Evolutionary conservation across 1,284 basidiomycete species (phyloP).

Genomic region (Ustilago shanxiensis): DNA sequence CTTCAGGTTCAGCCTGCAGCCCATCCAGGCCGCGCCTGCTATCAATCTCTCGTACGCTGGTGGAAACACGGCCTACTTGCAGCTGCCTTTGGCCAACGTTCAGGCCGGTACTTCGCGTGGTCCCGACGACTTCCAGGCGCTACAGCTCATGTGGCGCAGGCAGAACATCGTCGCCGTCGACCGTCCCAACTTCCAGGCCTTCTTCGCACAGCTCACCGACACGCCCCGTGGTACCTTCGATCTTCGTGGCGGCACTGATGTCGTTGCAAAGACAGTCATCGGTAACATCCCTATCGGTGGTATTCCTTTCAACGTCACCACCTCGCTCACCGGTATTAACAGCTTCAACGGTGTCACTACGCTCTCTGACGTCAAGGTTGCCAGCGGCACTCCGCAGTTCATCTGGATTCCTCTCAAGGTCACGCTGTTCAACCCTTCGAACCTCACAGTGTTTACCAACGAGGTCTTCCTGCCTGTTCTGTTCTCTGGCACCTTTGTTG

Average conservation of each 20-base stretch:
- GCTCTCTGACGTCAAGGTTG: conserved; percentile 71
- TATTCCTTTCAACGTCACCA: conserved; percentile 77
- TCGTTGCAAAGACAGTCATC: conserved; percentile 77
- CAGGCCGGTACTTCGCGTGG: conserved; percentile 79
- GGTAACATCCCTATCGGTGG: conserved; percentile 78
- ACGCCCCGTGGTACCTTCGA: conserved; percentile 73
- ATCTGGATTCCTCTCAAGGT: conserved; percentile 45
- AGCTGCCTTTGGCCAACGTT: conserved; percentile 73
- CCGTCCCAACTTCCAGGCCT: conserved; percentile 74
- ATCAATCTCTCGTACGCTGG: conserved; percentile 75
- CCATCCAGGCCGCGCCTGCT: conserved; percentile 75
- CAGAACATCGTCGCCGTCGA: conserved; percentile 76
- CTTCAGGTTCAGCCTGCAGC: conserved; percentile 81
- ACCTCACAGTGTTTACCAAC: conserved; percentile 77
- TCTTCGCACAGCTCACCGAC: conserved; percentile 77
- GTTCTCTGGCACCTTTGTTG: conserved; percentile 74
- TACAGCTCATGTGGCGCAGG: conserved; percentile 74
- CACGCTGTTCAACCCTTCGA: conserved; percentile 56
- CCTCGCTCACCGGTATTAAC: conserved; percentile 74
- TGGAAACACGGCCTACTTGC: conserved; percentile 76
- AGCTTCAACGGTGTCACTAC: conserved; percentile 59
- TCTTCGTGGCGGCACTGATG: conserved; percentile 76
- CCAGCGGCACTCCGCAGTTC: conserved; percentile 49
- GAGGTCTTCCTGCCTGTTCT: conserved; percentile 76
- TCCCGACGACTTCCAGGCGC: conserved; percentile 73